Percentiles rank a stretch among this genome's conserved stretches.
phyloP scores from a whole-genome alignment of 176 grass and related monocot species.

The Oryza meridionalis region DNA sequence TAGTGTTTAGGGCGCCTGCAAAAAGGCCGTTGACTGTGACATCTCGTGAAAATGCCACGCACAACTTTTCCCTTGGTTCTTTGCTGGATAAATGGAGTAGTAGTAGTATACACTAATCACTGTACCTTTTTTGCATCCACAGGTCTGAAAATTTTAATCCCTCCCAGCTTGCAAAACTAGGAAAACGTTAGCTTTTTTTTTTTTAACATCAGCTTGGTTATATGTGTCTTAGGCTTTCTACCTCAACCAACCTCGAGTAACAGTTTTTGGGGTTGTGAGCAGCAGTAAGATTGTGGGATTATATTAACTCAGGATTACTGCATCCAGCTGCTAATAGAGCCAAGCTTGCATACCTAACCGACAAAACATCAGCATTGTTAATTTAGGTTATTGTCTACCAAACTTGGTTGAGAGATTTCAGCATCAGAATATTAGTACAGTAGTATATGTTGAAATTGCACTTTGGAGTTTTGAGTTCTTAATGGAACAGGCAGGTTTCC shows the following conservation, averaged over 20 bases:
- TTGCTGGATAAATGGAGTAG: conserved; percentile 26
- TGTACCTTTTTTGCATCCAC: conserved; percentile 52
- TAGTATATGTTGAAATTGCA: conserved; percentile 1
- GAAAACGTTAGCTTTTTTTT: conserved; percentile 40
- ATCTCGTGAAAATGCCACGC: conserved; percentile 58
- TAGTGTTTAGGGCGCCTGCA: conserved; percentile 38
- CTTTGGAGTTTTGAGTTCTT: conserved; percentile 31
- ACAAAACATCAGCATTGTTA: conserved; percentile 23
- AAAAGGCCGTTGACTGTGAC: conserved; percentile 65
- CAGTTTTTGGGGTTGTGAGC: conserved; percentile 34
- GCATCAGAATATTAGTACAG: neutral
- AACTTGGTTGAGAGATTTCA: conserved; percentile 41
- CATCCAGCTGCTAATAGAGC: conserved; percentile 8
- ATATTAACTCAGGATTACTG: conserved; percentile 20
- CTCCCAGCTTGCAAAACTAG: conserved; percentile 46
- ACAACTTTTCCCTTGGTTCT: conserved; percentile 46
- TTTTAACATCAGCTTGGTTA: conserved; percentile 55
- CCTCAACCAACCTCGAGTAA: conserved; percentile 29
- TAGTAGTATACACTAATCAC: conserved; percentile 8
- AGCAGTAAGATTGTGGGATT: conserved; percentile 36
- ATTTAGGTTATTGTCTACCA: conserved; percentile 27
- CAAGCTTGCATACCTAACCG: conserved; percentile 32
- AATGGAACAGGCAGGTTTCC: conserved; percentile 44
- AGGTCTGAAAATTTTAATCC: conserved; percentile 26
- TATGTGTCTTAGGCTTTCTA: conserved; percentile 53